Evolutionary conservation across 257 asterid genomes (phyloP).

Genomic region (Solanum boliviense): DNA sequence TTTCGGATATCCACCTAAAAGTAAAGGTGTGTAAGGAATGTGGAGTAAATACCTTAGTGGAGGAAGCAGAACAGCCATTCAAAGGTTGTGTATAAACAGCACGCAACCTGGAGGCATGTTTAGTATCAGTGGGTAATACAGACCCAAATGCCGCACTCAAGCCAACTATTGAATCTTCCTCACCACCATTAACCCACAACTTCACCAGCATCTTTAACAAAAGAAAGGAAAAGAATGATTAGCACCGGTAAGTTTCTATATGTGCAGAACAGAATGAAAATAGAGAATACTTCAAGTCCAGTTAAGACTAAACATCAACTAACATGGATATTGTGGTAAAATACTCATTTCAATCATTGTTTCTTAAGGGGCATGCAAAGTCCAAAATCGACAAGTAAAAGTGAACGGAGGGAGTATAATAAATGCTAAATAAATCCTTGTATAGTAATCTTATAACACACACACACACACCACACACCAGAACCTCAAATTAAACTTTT

Average conservation of each 20-base stretch:
- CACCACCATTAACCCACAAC: slow-evolving; percentile 53
- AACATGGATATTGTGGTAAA: neutral
- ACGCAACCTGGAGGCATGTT: slow-evolving; percentile 35
- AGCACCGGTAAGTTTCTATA: neutral
- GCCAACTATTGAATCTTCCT: slow-evolving; percentile 48
- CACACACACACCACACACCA: too few species aligned
- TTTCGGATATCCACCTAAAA: neutral
- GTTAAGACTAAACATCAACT: neutral
- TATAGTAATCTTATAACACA: neutral
- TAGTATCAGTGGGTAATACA: slow-evolving; percentile 37
- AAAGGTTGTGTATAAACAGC: slow-evolving; percentile 44
- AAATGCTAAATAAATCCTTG: neutral
- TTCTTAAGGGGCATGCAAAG: neutral
- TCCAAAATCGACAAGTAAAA: neutral
- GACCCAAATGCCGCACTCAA: slow-evolving; percentile 75
- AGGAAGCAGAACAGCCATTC: slow-evolving; percentile 49
- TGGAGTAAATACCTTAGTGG: slow-evolving; percentile 40
- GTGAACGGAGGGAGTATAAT: neutral
- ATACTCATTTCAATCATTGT: neutral
- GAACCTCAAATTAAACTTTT: neutral
- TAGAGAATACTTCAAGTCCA: neutral
- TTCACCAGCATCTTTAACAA: slow-evolving; percentile 56
- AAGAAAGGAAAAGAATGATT: neutral
- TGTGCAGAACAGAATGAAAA: neutral
- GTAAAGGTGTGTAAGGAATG: neutral